Evolutionary conservation across 2,329 filamentous ascomycete species (phyloP), one percentile per base, ranked within the genome.

Genomic region (Tolypocladium cylindrosporum): DNA sequence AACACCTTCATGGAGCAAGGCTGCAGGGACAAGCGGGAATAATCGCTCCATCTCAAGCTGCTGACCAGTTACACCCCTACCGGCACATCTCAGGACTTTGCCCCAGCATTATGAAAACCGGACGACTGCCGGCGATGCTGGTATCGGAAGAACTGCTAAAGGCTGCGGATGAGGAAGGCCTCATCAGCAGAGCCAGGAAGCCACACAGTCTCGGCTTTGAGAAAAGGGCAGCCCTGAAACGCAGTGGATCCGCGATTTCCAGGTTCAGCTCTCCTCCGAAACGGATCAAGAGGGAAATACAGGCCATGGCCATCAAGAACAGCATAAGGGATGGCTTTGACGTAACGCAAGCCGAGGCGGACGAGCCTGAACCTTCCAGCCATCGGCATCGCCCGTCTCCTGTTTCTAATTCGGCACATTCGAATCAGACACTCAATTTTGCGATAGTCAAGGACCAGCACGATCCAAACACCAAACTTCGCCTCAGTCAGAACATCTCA

Each of bases 381-480:
- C 11, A 39, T 16, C 43, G 27, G 4, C 4, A 31, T 8, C n/a
- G 42, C 19, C 41, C 27, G 8, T 43, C 52, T 37, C 45, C 42
- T 9, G 14, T 31, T 5, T 21, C 27, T 55, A 51, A 31, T 27
- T 6, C 52, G 5, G 37, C 14, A 13, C 19, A 51, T 61, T 78
- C 76, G 27, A 74, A 70, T 34, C 71, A 72, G 5, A 70, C 66
- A 1, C 74, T 91, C 34, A 79, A 79, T 36, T 95, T 91, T 65
- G 81, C 87, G 1, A 82, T 91, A 14, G 89, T 93, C 27, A 95
- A 96, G 71, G 84, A 93, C 63, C 81, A 86, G 1, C 80, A 85
- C 63, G 84, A 90, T 64, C 80, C 83, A 6, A 78, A 77, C 59
- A 89, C 87, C 0, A 75, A 79, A 36, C 64, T 84, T 52, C 83